phyloP scores from a whole-genome alignment of 345 rosid species.

The Euphorbia pulcherrima region DNA sequence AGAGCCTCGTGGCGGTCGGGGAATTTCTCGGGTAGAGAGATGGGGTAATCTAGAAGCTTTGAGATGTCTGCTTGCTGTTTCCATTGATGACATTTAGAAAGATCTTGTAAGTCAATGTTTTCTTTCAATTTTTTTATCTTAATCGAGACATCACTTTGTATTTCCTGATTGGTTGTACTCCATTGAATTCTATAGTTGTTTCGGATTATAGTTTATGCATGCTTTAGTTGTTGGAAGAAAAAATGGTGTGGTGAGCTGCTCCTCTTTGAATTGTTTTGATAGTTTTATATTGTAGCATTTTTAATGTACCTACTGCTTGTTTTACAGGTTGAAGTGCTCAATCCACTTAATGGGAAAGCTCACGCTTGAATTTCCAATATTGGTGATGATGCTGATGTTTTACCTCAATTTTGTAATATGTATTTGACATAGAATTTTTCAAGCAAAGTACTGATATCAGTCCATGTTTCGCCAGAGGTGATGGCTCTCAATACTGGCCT shows the following conservation, averaged over 20 bases:
- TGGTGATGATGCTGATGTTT: constrained; percentile 27
- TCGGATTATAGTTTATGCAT: constrained; percentile 35
- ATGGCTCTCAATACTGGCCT: too few species aligned
- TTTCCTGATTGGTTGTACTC: background rate
- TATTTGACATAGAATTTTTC: too few species aligned
- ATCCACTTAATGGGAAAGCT: constrained; percentile 65
- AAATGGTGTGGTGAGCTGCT: constrained; percentile 58
- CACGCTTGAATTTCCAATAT: constrained; percentile 35
- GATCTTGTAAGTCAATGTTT: constrained; percentile 48
- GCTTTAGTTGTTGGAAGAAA: constrained; percentile 84
- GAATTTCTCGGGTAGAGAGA: constrained; percentile 58
- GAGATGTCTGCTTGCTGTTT: constrained; percentile 62
- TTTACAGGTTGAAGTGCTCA: constrained; percentile 59
- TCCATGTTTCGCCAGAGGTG: too few species aligned
- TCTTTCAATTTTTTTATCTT: background rate
- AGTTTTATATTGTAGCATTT: background rate
- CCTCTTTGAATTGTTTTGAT: too few species aligned
- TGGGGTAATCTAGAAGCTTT: constrained; percentile 83
- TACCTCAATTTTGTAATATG: too few species aligned
- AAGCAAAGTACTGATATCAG: too few species aligned
- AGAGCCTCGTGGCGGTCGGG: constrained; percentile 59
- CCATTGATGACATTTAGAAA: constrained; percentile 50
- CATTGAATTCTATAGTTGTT: background rate
- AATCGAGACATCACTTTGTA: background rate
- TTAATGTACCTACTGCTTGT: background rate